Evolutionary conservation across 805 yeast species (phyloP), one percentile per base, ranked within the genome.

Genomic region (Lachancea meyersii): DNA sequence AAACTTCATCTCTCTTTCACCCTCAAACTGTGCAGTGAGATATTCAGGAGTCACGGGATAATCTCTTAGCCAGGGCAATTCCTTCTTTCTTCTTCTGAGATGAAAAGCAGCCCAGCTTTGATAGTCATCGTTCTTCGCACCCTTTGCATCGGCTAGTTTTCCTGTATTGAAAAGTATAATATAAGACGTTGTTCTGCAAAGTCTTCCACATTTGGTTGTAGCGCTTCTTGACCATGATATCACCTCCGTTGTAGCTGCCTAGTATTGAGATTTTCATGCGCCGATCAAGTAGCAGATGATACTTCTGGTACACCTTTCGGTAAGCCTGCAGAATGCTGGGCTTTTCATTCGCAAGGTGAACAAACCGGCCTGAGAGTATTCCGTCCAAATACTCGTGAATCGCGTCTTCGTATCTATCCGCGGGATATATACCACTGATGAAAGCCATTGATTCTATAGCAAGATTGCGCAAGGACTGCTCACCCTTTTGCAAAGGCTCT

Each of bases 141-240:
- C n/a, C n/a, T n/a, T n/a, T n/a, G n/a, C n/a, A n/a, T n/a, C n/a
- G n/a, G n/a, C n/a, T n/a, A n/a, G n/a, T n/a, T n/a, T n/a, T n/a
- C n/a, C n/a, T n/a, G n/a, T n/a, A n/a, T n/a, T n/a, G n/a, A n/a
- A n/a, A n/a, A n/a, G n/a, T n/a, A n/a, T n/a, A n/a, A n/a, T n/a
- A n/a, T n/a, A n/a, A n/a, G n/a, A n/a, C n/a, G n/a, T n/a, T 32
- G 13, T 32, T 18, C 19, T 34, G 18, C 20, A 34, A 26, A 24
- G 10, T 34, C 38, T 20, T 14, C 38, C 38, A 34, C 27, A 34
- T 8, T 21, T 11, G 8, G 27, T 34, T 34, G 27, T 34, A 34
- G 6, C 19, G 17, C 38, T 8, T 19, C 38, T 34, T 28, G 31
- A 34, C 20, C n/a, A 4, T 10, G 30, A 5, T 10, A 35, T 35